Conservation (phyloP, 768 basidiomycete genomes). For the Leccinum disarticulatum region DNA sequence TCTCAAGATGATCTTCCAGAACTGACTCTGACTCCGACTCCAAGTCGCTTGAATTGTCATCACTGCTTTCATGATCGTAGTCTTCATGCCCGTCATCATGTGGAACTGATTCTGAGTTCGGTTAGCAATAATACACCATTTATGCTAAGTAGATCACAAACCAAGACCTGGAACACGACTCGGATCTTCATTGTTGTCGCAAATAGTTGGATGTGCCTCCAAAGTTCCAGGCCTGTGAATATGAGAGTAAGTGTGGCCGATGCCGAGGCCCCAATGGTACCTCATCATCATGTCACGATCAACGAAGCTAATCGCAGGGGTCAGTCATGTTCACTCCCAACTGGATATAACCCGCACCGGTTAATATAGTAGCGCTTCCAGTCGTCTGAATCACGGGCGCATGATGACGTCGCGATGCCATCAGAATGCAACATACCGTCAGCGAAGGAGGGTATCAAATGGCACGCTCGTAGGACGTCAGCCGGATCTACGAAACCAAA, state of each 20-base stretch:
- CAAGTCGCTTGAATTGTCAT: neutral
- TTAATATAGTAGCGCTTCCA: conserved; percentile 1
- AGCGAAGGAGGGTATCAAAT: neutral
- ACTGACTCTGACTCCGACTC: neutral
- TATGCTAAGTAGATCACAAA: neutral
- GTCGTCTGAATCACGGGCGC: neutral
- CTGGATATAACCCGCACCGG: neutral
- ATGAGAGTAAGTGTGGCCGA: neutral
- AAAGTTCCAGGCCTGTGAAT: neutral
- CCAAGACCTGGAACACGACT: neutral
- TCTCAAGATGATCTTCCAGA: neutral
- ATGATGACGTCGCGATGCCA: neutral
- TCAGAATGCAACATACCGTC: neutral
- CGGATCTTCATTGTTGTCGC: neutral
- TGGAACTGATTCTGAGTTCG: neutral
- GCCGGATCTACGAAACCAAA: neutral
- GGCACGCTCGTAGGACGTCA: neutral
- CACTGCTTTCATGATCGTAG: neutral
- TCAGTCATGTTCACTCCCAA: neutral
- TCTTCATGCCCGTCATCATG: neutral
- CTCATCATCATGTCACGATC: neutral
- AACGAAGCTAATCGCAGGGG: neutral
- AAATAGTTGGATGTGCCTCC: neutral
- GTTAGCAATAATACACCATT: neutral
- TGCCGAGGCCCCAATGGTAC: neutral